Conservation (phyloP, 768 basidiomycete genomes). For the Phanerochaete sordida region DNA sequence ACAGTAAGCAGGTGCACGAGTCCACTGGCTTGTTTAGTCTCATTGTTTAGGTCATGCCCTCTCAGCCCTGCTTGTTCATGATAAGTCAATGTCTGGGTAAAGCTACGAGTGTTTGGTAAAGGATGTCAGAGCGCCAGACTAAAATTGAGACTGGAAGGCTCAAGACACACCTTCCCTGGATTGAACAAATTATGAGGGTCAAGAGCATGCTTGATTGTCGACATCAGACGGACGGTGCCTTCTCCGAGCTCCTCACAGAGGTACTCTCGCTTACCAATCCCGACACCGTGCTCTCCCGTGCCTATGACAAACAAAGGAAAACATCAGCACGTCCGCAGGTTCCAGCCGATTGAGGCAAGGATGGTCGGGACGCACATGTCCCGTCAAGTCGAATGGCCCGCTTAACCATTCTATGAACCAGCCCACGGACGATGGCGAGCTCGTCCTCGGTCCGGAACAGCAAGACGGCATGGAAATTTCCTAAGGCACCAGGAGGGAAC, state of each 20-base stretch:
- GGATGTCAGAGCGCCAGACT: too few species aligned
- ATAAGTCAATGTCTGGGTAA: too few species aligned
- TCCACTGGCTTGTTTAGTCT: too few species aligned
- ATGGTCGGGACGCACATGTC: conserved; percentile 72
- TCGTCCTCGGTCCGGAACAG: conserved; percentile 60
- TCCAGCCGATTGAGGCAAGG: too few species aligned
- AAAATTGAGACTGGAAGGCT: too few species aligned
- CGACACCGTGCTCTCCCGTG: conserved; percentile 83
- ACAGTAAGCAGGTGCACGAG: too few species aligned
- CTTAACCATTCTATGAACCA: conserved; percentile 68
- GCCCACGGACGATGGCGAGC: conserved; percentile 46
- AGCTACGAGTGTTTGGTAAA: too few species aligned
- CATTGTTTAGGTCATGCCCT: too few species aligned
- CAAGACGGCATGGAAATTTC: conserved; percentile 50
- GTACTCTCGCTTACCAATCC: conserved; percentile 73
- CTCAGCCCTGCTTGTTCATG: too few species aligned
- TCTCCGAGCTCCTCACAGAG: conserved; percentile 76
- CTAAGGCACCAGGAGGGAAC: conserved; percentile 28
- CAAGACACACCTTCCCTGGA: conserved; percentile 83
- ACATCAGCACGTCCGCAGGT: too few species aligned
- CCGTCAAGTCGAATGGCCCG: conserved; percentile 74
- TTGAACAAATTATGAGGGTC: conserved; percentile 85
- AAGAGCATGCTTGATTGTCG: conserved; percentile 72
- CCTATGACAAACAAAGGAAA: conserved; percentile 45
- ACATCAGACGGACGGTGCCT: conserved; percentile 83